phyloP scores from a whole-genome alignment of 148 eudicot species.

The Vaccinium macrocarpon region DNA sequence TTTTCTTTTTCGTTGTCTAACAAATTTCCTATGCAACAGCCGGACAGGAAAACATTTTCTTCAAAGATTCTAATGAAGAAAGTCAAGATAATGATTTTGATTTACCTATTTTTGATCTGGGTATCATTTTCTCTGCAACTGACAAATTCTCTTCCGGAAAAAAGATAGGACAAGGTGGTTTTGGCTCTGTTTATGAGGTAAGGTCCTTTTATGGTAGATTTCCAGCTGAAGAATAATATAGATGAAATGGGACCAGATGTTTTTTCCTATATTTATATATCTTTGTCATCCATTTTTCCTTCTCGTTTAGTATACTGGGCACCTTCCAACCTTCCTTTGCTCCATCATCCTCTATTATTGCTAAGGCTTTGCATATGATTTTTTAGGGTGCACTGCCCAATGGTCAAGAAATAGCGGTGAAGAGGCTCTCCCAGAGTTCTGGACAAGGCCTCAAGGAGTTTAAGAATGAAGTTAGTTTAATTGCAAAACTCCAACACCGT shows the following conservation, averaged over 20 bases:
- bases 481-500: slow-evolving; percentile 51
- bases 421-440: slow-evolving; percentile 43
- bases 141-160: slow-evolving; percentile 28
- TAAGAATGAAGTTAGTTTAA: slow-evolving; percentile 42
- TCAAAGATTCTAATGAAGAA: slow-evolving; percentile 15
- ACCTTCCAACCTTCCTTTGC: background rate
- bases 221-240: background rate
- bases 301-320: background rate
- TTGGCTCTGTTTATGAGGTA: slow-evolving; percentile 48
- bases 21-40: slow-evolving; percentile 10
- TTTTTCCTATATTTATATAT: background rate
- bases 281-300: background rate
- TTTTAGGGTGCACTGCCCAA: slow-evolving; percentile 34
- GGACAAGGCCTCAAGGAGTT: slow-evolving; percentile 51
- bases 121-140: slow-evolving; percentile 25
- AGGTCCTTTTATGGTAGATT: background rate
- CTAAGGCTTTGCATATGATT: background rate
- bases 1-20: slow-evolving; percentile 15
- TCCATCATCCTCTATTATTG: background rate
- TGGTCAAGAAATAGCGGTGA: slow-evolving; percentile 49
- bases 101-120: slow-evolving; percentile 24
- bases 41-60: slow-evolving; percentile 13
- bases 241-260: background rate
- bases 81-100: slow-evolving; percentile 21
- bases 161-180: slow-evolving; percentile 44